These are phyloP conservation scores for Melastoma malabathricum DNA, from an alignment of 345 rosid species.

Conservation along the genomic window DNA sequence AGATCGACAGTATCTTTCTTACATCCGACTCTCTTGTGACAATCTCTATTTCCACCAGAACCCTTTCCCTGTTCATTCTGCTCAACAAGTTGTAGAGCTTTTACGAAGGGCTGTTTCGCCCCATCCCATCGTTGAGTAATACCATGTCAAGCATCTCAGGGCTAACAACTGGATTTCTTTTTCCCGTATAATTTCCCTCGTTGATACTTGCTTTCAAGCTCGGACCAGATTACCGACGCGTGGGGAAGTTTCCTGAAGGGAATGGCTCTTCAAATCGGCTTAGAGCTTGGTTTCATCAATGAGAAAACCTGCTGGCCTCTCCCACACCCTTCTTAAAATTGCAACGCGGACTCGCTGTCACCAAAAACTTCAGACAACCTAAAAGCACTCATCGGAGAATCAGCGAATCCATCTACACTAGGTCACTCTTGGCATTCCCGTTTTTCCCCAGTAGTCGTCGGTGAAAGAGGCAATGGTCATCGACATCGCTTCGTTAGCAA, in stretches of 20 bases:
- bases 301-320: constrained; percentile 52
- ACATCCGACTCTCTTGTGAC: constrained; percentile 24
- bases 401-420: constrained; percentile 24
- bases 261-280: constrained; percentile 16
- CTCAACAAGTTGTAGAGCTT: constrained; percentile 20
- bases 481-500: no score
- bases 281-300: constrained; percentile 17
- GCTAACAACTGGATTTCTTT: constrained; percentile 24
- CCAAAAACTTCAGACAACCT: constrained; percentile 23
- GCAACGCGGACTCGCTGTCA: constrained; percentile 31
- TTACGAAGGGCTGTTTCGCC: constrained; percentile 22
- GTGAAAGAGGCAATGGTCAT: no score
- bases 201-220: constrained; percentile 12
- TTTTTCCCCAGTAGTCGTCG: no score
- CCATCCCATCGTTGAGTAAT: constrained; percentile 18
- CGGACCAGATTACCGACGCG: constrained; percentile 12
- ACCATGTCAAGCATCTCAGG: constrained; percentile 40
- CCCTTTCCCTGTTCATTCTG: constrained; percentile 20
- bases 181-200: constrained; percentile 21
- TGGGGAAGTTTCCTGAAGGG: constrained; percentile 14
- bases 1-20: constrained; percentile 37
- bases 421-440: no score
- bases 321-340: constrained; percentile 44
- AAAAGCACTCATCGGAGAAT: constrained; percentile 29
- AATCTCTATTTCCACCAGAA: constrained; percentile 16